A percentile compares a stretch with the other conserved stretches of the same genome.
Conservation (phyloP, 2,329 filamentous ascomycete species). For the Hypomyces rosellus region DNA sequence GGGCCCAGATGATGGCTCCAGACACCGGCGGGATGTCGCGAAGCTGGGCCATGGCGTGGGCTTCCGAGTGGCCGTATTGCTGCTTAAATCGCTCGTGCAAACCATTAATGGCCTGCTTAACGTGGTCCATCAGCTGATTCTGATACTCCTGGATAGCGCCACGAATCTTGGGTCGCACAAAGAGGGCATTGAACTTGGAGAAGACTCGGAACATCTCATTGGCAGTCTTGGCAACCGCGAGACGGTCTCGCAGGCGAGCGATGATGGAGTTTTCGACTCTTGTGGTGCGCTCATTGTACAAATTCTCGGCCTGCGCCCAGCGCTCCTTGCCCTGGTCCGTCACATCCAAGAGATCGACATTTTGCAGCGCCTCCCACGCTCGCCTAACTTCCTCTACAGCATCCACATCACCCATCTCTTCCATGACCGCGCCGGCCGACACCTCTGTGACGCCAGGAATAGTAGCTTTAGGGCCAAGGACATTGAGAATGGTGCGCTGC, state of each 20-base stretch:
- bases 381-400: slow-evolving; percentile 93
- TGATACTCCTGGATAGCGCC: slow-evolving; percentile 98
- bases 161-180: slow-evolving; percentile 97
- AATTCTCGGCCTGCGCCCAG: slow-evolving; percentile 91
- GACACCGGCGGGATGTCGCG: slow-evolving; percentile 93
- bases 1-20: slow-evolving; percentile 94
- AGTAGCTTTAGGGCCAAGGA: slow-evolving; percentile 71
- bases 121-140: slow-evolving; percentile 94
- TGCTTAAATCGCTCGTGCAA: slow-evolving; percentile 98
- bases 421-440: slow-evolving; percentile 59
- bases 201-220: slow-evolving; percentile 99
- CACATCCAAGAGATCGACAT: slow-evolving; percentile 92
- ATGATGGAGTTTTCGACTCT: slow-evolving; percentile 99
- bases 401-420: slow-evolving; percentile 95
- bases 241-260: slow-evolving; percentile 79
- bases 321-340: slow-evolving; percentile 80
- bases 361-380: slow-evolving; percentile 88
- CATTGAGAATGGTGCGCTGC: slow-evolving; percentile 91
- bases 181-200: slow-evolving; percentile 98
- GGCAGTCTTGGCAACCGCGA: slow-evolving; percentile 92
- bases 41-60: slow-evolving; percentile 95
- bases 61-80: slow-evolving; percentile 96
- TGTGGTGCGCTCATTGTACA: slow-evolving; percentile 95
- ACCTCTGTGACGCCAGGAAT: slow-evolving; percentile 49
- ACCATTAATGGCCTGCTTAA: slow-evolving; percentile 89